Base-by-base conservation (phyloP, 768 basidiomycete genomes). In the Leucosporidium yakuticum region DNA sequence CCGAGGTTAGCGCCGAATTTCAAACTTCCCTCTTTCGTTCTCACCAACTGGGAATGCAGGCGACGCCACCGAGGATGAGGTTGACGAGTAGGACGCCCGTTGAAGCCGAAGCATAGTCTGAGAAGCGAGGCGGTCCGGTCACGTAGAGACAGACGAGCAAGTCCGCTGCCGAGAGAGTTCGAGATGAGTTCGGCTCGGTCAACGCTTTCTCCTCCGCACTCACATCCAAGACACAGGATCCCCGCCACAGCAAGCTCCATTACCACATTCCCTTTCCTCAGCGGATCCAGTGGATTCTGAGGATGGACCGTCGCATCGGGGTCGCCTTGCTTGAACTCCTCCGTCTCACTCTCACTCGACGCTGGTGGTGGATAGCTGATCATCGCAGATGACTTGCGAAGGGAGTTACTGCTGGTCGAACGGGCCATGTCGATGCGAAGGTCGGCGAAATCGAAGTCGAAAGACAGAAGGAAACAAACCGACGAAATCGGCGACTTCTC, bases 61-160 rank as follows among this genome's bases (percentile, higher is more conserved):
- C 60, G 0, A 31, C 21, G 20, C 55, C 62, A 0, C 66, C 70
- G 27, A 27, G 15, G 0, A 65, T 23, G 1, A 68, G 51, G 20
- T 29, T 49, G n/a, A 62, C 19, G 34, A 71, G 32, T 2, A 68
- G 50, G 14, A 66, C 48, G 6, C 55, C 60, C 1, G 70, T 71
- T 15, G 51, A 57, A n/a, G 44, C 57, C 32, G 63, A 49, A 4
- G 60, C 53, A 3, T 62, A 19, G n/a, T 65, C 63, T 17, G 54
- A 15, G 8, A 63, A 8, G 0, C 62, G 31, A 0, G 70, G 70
- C 6, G 54, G 53, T 4, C 70, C 70, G 0, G 62, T 67, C 15
- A 68, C 66, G 25, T 71, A 71, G 17, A 71, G 53, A 2, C 56
- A 51, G 57, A 71, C 55, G 23, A 71, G 50, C 27, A 71, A 60